phyloP scores from a whole-genome alignment of 1,284 basidiomycete species.

The Schizophyllum commune region DNA sequence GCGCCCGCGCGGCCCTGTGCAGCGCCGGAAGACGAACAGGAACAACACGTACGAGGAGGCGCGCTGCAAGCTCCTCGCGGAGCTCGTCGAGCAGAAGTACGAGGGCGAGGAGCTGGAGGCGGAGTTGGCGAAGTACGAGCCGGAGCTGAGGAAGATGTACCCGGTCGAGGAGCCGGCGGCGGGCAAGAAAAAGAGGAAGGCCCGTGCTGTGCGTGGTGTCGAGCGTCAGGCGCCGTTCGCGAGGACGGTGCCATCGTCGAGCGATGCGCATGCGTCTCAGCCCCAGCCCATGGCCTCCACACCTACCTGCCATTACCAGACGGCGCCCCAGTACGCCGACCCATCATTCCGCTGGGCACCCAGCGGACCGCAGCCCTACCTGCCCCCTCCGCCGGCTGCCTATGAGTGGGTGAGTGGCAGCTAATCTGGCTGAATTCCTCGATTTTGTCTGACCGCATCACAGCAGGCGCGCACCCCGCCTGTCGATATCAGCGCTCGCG shows the following conservation, averaged over 20 bases:
- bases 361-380: too few relatives aligned
- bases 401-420: too few relatives aligned
- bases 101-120: constrained; percentile 62
- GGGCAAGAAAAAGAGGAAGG: neutral
- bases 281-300: neutral
- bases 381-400: too few relatives aligned
- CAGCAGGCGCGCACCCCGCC: neutral
- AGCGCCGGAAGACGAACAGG: constrained; percentile 19
- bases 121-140: constrained; percentile 67
- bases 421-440: too few relatives aligned
- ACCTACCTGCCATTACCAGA: neutral
- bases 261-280: neutral
- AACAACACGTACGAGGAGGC: constrained; percentile 46
- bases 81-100: constrained; percentile 66
- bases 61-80: constrained; percentile 72
- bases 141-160: neutral
- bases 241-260: neutral
- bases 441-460: neutral
- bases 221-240: neutral
- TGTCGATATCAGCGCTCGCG: neutral
- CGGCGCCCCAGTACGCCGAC: neutral
- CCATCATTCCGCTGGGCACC: neutral
- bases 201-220: neutral
- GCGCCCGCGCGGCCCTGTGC: neutral
- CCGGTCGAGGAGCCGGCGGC: neutral